Conservation (phyloP, 2,329 filamentous ascomycete species). For the Alternaria viburni region DNA sequence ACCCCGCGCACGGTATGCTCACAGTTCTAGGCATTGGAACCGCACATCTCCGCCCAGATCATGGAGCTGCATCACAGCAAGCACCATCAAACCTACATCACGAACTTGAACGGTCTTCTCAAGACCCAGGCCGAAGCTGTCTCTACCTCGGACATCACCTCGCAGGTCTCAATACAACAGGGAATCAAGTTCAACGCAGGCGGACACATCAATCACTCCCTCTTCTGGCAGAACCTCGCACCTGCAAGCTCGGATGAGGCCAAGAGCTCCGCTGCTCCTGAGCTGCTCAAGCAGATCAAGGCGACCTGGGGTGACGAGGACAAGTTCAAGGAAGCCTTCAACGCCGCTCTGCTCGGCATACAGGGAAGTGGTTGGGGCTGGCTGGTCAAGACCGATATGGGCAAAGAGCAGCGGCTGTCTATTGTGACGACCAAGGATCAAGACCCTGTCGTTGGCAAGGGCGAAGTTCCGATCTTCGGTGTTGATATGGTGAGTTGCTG, state of each 20-base stretch:
- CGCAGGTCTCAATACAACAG: slow-evolving; percentile 70
- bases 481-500: slow-evolving; percentile 68
- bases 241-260: slow-evolving; percentile 66
- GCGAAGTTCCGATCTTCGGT: slow-evolving; percentile 72
- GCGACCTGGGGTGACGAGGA: slow-evolving; percentile 72
- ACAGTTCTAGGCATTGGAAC: slow-evolving; percentile 67
- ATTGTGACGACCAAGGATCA: slow-evolving; percentile 88
- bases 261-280: slow-evolving; percentile 61
- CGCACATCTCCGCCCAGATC: slow-evolving; percentile 76
- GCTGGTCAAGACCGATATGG: slow-evolving; percentile 72
- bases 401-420: slow-evolving; percentile 59
- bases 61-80: slow-evolving; percentile 83
- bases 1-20: slow-evolving; percentile 1
- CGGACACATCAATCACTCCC: slow-evolving; percentile 89
- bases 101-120: slow-evolving; percentile 73
- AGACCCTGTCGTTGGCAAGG: slow-evolving; percentile 71
- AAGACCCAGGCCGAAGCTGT: slow-evolving; percentile 65
- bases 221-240: slow-evolving; percentile 87
- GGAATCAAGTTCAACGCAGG: slow-evolving; percentile 88
- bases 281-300: slow-evolving; percentile 66
- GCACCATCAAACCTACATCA: slow-evolving; percentile 81
- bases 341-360: slow-evolving; percentile 69
- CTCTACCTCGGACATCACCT: slow-evolving; percentile 63
- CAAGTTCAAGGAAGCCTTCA: slow-evolving; percentile 70
- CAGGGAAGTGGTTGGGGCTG: slow-evolving; percentile 91